These are phyloP conservation scores for Myxozyma nipponensis DNA, from an alignment of 805 yeast species.

Conservation along the genomic window DNA sequence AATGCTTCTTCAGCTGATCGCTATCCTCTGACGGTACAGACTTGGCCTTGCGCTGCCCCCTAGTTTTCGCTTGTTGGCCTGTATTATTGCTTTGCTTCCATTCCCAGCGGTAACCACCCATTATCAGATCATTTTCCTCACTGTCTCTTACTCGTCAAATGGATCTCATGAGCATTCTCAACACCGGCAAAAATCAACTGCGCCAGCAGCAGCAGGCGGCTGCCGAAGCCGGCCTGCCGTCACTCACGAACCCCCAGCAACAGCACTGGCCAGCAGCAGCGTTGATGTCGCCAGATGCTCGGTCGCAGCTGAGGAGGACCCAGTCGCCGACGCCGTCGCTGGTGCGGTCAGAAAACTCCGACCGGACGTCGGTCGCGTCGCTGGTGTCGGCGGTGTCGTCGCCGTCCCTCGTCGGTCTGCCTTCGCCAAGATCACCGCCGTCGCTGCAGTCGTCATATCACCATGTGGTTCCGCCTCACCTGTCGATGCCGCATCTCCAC, in stretches of 20 bases:
- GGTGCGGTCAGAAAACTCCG: conserved; percentile 22
- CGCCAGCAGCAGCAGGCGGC: conserved; percentile 17
- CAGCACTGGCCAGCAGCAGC: conserved; percentile 11
- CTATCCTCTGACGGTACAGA: too few species aligned
- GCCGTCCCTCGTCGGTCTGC: conserved; percentile 26
- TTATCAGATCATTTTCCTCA: too few species aligned
- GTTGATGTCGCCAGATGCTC: conserved; percentile 22
- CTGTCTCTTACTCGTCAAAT: conserved; percentile 1
- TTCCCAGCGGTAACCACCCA: too few species aligned
- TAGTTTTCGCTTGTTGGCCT: not conserved
- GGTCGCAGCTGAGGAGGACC: conserved; percentile 23
- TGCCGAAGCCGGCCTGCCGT: not conserved
- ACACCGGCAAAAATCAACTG: conserved; percentile 16
- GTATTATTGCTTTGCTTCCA: conserved; percentile 1
- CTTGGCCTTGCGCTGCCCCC: too few species aligned
- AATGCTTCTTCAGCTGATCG: too few species aligned
- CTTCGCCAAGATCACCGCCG: conserved; percentile 26
- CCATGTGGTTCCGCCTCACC: conserved; percentile 2
- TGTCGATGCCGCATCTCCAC: not conserved
- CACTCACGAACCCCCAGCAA: not conserved
- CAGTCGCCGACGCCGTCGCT: conserved; percentile 28
- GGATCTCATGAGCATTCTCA: conserved; percentile 26
- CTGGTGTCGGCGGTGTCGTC: conserved; percentile 24
- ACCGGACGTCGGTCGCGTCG: conserved; percentile 28
- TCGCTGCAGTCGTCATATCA: conserved; percentile 6